Percentiles rank a stretch among this genome's conserved stretches.
These are phyloP conservation scores for Ustilago cynodontis DNA, from an alignment of 1,284 basidiomycete genomes.

Conservation along the genomic window DNA sequence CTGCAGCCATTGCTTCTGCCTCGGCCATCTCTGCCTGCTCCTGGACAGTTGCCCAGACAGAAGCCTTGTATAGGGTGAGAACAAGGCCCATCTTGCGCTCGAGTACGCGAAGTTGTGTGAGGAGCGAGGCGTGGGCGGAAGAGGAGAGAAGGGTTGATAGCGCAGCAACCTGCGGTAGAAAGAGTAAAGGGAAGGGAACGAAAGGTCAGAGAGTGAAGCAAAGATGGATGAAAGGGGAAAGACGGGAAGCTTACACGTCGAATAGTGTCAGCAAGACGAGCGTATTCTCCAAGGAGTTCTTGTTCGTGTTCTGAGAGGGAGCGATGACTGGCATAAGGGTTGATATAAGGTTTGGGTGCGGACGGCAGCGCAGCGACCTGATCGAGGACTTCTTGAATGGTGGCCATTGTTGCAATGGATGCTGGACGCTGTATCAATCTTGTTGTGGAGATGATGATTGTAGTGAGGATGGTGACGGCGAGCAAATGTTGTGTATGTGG, in stretches of 20 bases:
- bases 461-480: conserved; percentile 3
- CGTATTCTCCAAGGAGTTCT: conserved; percentile 66
- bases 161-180: conserved; percentile 28
- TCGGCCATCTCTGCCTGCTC: conserved; percentile 78
- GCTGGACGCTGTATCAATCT: no score
- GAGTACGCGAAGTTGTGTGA: conserved; percentile 82
- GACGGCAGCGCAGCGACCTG: conserved; percentile 44
- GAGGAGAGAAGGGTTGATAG: conserved; percentile 71
- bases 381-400: conserved; percentile 47
- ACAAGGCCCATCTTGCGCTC: conserved; percentile 92
- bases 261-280: conserved; percentile 62
- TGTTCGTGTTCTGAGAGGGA: conserved; percentile 56
- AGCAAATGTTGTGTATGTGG: conserved; percentile 9
- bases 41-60: conserved; percentile 92
- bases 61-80: conserved; percentile 85
- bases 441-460: not conserved
- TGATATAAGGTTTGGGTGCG: conserved; percentile 46
- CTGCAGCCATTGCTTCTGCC: conserved; percentile 48
- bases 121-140: conserved; percentile 80
- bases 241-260: conserved; percentile 55
- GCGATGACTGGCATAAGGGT: conserved; percentile 65
- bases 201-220: not conserved
- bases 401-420: conserved; percentile 23
- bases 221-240: not conserved
- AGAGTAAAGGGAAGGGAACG: conserved; percentile 58